Conservation (phyloP, 2,329 filamentous ascomycete genomes). For the Monosporascus ibericus region DNA sequence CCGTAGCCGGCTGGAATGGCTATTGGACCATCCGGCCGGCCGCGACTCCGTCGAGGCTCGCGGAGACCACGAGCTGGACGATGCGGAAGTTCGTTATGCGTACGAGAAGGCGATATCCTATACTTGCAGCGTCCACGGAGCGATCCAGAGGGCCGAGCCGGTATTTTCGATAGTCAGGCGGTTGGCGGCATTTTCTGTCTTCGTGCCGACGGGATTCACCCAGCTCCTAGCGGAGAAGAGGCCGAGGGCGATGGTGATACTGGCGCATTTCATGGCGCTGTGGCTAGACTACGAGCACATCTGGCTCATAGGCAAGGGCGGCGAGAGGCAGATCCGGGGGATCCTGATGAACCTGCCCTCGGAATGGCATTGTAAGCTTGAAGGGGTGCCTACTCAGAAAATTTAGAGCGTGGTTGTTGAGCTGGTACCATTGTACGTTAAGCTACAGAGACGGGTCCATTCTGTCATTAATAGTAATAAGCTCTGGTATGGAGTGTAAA, state of each 20-base stretch:
- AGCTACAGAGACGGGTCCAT: too few relatives aligned
- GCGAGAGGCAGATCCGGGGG: conserved; percentile 29
- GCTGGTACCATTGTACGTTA: too few relatives aligned
- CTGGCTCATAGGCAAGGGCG: conserved; percentile 31
- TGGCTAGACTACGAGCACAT: conserved; percentile 29
- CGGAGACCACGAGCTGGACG: conserved; percentile 24
- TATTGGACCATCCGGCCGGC: conserved; percentile 26
- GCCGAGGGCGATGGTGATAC: conserved; percentile 29
- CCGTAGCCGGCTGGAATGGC: conserved; percentile 26
- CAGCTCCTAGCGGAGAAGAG: conserved; percentile 27
- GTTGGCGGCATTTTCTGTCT: conserved; percentile 30
- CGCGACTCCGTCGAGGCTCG: conserved; percentile 15
- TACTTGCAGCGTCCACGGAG: conserved; percentile 26
- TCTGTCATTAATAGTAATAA: too few relatives aligned
- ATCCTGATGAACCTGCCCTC: conserved; percentile 28
- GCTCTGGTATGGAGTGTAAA: too few relatives aligned
- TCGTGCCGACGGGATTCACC: conserved; percentile 27
- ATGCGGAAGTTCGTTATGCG: conserved; percentile 18
- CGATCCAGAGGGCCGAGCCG: conserved; percentile 22
- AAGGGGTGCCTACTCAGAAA: conserved; percentile 21
- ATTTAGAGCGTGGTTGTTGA: background rate
- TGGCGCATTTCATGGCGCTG: conserved; percentile 33
- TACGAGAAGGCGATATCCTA: conserved; percentile 30
- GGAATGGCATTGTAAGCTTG: conserved; percentile 30
- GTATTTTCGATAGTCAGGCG: conserved; percentile 26